Conservation (phyloP, 768 basidiomycete species). For the Cyclocybe aegerita region DNA sequence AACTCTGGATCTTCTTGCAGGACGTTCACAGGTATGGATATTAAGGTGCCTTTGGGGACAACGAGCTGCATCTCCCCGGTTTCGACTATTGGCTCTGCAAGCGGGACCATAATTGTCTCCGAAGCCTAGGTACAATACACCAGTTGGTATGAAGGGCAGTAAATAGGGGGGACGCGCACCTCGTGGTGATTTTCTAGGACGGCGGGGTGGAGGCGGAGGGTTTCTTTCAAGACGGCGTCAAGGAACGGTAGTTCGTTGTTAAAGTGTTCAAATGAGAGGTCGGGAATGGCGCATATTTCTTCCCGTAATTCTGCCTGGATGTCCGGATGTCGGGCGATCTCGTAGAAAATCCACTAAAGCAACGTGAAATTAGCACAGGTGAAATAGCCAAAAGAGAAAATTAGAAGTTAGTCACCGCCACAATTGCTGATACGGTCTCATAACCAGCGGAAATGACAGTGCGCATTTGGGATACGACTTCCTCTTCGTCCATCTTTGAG, state of each 20-base stretch:
- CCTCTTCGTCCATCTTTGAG: slow-evolving; percentile 42
- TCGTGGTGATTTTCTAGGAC: slow-evolving; percentile 68
- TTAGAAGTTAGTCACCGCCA: slow-evolving; percentile 33
- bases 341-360: slow-evolving; percentile 63
- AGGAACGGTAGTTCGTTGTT: slow-evolving; percentile 51
- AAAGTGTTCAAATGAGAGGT: slow-evolving; percentile 53
- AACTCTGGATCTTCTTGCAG: slow-evolving; percentile 49
- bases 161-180: slow-evolving; percentile 24
- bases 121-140: slow-evolving; percentile 35
- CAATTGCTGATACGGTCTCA: slow-evolving; percentile 46
- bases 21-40: slow-evolving; percentile 57
- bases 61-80: slow-evolving; percentile 40
- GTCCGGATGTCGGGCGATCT: slow-evolving; percentile 49
- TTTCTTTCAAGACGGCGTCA: slow-evolving; percentile 62
- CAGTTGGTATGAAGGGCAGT: slow-evolving; percentile 6
- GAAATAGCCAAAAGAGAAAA: slow-evolving; percentile 9
- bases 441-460: slow-evolving; percentile 64
- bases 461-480: slow-evolving; percentile 60
- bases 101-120: slow-evolving; percentile 51
- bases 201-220: slow-evolving; percentile 59
- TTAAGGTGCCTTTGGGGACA: slow-evolving; percentile 55
- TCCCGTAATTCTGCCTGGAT: slow-evolving; percentile 58
- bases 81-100: slow-evolving; percentile 50
- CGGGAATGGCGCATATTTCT: slow-evolving; percentile 43
- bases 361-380: slow-evolving; percentile 7